Evolutionary conservation across 768 basidiomycete species (phyloP).

Genomic region (Xerocomellus dryophilus): DNA sequence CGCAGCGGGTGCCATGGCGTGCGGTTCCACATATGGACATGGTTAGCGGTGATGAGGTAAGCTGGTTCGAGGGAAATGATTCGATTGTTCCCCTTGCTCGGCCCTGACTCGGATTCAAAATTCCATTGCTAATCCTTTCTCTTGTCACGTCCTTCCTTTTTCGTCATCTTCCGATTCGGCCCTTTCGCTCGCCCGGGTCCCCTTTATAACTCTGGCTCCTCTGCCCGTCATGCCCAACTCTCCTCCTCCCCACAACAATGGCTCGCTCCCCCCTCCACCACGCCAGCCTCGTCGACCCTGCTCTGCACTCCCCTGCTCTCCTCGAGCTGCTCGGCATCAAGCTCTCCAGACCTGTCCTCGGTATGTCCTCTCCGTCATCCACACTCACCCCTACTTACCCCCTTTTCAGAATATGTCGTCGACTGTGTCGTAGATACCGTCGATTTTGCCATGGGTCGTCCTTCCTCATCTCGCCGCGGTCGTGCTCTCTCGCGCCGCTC

Average conservation of each 20-base stretch:
- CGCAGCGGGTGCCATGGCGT: not conserved
- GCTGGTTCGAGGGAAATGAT: conserved; percentile 3
- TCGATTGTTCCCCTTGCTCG: conserved; percentile 8
- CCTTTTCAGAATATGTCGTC: conserved; percentile 59
- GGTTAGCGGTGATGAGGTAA: conserved; percentile 1
- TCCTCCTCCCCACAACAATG: conserved; percentile 12
- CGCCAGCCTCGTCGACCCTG: conserved; percentile 59
- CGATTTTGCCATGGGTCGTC: conserved; percentile 71
- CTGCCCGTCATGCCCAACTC: conserved; percentile 9
- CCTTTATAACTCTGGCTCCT: conserved; percentile 32
- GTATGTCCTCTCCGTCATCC: conserved; percentile 40
- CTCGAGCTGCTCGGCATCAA: conserved; percentile 68
- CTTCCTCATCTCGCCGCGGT: conserved; percentile 53
- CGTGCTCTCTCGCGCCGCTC: conserved; percentile 46
- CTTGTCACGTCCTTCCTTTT: conserved; percentile 26
- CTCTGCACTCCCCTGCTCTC: conserved; percentile 60
- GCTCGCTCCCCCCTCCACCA: conserved; percentile 38
- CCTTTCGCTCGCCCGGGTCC: conserved; percentile 26
- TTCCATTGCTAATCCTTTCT: conserved; percentile 29
- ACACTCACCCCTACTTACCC: not conserved
- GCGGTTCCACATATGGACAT: not conserved
- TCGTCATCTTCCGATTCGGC: conserved; percentile 35
- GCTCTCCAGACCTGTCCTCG: conserved; percentile 58
- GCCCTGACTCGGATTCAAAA: conserved; percentile 22
- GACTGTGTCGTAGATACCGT: conserved; percentile 70